A percentile compares a stretch with the other conserved stretches of the same genome.
Conservation (phyloP, 1,139 yeast genomes). For the Chernovozyma sophiae-reginae region DNA sequence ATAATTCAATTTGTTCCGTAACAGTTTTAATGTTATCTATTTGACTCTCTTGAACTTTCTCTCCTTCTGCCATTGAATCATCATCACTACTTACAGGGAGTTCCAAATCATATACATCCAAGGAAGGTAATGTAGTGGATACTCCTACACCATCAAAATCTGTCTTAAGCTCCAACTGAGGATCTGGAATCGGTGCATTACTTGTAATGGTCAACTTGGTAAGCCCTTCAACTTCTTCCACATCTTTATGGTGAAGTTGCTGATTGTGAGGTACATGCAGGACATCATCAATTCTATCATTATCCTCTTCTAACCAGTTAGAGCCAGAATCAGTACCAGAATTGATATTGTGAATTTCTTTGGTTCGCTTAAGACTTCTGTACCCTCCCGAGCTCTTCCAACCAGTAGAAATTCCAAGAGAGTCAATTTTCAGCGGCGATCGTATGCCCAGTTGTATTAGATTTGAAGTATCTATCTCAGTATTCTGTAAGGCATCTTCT, state of each 20-base stretch:
- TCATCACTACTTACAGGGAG: slow-evolving; percentile 1
- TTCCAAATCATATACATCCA: slow-evolving; percentile 4
- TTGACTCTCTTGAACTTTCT: neutral
- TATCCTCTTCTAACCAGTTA: too few species aligned
- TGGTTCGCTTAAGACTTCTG: neutral
- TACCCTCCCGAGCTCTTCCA: neutral
- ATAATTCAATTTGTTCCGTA: neutral
- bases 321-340: too few species aligned
- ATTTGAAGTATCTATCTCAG: neutral
- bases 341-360: too few species aligned
- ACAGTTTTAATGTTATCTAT: neutral
- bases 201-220: neutral
- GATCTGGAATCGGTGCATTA: neutral
- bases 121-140: neutral
- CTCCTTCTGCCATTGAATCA: neutral
- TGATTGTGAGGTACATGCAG: too few species aligned
- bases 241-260: too few species aligned
- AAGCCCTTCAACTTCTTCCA: too few species aligned
- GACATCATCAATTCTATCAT: too few species aligned
- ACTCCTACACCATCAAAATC: neutral
- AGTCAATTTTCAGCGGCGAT: neutral
- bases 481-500: neutral
- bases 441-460: neutral
- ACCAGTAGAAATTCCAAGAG: neutral
- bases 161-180: neutral